Percentiles rank a stretch among this genome's conserved stretches.
Evolutionary conservation across 108 stramenopile species (phyloP).

Genomic region (Cyclotella choctawhatcheeana): DNA sequence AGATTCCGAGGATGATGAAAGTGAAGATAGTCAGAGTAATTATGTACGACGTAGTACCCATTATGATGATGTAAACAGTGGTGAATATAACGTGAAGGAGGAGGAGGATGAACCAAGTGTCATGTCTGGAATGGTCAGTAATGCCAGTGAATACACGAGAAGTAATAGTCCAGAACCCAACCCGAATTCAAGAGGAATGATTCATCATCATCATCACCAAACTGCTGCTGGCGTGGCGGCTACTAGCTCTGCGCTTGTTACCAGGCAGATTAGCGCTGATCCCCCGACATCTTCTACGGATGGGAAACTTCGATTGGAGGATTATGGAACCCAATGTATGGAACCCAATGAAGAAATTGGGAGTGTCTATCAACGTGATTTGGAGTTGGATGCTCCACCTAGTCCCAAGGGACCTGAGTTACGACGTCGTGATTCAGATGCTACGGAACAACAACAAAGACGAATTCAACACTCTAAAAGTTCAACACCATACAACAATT

Average conservation of each 20-base stretch:
- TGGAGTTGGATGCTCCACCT: slow-evolving; percentile 24
- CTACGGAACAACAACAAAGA: not conserved
- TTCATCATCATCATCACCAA: no score
- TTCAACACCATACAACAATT: slow-evolving; percentile 15
- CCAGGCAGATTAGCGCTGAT: not conserved
- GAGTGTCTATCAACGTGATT: slow-evolving; percentile 7
- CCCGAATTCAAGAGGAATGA: not conserved
- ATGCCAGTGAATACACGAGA: not conserved
- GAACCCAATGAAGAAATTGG: slow-evolving; percentile 27
- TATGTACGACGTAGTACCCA: not conserved
- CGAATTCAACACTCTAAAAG: not conserved
- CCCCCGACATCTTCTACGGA: not conserved
- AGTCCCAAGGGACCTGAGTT: slow-evolving; percentile 24
- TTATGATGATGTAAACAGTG: not conserved
- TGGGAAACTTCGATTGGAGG: not conserved
- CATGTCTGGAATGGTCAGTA: not conserved
- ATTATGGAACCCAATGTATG: not conserved
- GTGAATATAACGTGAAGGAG: not conserved
- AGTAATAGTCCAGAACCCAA: slow-evolving; percentile 21
- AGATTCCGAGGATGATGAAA: not conserved
- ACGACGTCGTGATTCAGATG: not conserved
- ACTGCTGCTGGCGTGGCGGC: no score
- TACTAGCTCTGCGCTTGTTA: no score
- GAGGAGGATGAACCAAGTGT: not conserved
- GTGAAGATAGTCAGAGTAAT: not conserved